Conservation (phyloP, 176 grass and related monocot species). For the Eragrostis curvula region DNA sequence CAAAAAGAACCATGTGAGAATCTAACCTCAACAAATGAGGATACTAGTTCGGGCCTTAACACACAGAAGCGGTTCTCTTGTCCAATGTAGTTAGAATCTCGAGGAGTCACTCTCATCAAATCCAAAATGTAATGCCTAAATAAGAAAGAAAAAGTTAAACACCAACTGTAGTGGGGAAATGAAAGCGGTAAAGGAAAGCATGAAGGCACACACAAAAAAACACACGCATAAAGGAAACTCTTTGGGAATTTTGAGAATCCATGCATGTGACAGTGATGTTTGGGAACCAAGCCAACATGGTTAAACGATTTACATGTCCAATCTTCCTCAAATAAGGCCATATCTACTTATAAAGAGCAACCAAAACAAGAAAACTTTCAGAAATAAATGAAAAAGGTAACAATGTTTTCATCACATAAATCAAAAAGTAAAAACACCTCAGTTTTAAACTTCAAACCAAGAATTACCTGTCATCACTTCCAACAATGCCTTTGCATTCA, state of each 20-base stretch:
- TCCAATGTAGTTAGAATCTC: constrained; percentile 97
- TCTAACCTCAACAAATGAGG: constrained; percentile 87
- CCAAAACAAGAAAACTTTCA: background rate
- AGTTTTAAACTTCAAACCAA: constrained; percentile 27
- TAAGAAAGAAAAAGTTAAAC: background rate
- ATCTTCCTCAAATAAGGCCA: background rate
- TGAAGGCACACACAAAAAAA: background rate
- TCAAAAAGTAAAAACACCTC: background rate
- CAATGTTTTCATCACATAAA: constrained; percentile 6
- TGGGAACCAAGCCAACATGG: background rate
- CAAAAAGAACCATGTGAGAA: background rate
- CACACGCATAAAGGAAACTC: background rate
- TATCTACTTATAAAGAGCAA: background rate
- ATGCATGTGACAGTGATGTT: background rate
- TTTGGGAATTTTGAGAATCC: background rate
- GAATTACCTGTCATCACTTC: constrained; percentile 95
- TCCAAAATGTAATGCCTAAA: constrained; percentile 97
- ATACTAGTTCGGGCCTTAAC: constrained; percentile 88
- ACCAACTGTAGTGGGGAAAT: constrained; percentile 1
- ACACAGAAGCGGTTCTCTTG: constrained; percentile 88
- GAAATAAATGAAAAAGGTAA: background rate
- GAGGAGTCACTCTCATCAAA: constrained; percentile 99
- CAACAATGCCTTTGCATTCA: constrained; percentile 98
- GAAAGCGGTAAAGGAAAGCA: background rate
- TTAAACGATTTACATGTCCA: constrained; percentile 12